These are phyloP conservation scores for Moesziomyces sp. DNA, from an alignment of 1,284 basidiomycete genomes.

Conservation along the genomic window DNA sequence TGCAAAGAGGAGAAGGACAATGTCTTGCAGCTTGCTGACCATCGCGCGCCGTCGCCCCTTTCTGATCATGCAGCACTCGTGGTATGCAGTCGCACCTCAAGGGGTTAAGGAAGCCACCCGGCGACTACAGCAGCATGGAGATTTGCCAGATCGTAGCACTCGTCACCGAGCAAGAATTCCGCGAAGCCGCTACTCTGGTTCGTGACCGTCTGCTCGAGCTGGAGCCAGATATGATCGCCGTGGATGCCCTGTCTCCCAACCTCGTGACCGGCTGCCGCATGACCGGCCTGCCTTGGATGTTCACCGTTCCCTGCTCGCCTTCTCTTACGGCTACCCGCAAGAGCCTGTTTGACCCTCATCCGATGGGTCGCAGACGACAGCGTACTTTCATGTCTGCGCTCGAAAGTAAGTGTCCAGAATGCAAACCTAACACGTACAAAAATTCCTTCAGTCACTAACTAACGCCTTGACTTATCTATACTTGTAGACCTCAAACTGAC, in stretches of 20 bases:
- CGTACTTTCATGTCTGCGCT: conserved; percentile 17
- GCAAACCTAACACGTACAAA: no score
- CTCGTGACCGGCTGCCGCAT: conserved; percentile 55
- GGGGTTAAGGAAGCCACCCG: conserved; percentile 26
- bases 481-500: conserved; percentile 24
- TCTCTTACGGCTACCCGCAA: conserved; percentile 32
- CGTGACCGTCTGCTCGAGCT: conserved; percentile 35
- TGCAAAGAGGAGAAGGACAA: background rate
- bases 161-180: conserved; percentile 23
- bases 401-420: conserved; percentile 10
- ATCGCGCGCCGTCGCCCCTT: background rate
- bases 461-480: background rate
- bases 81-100: conserved; percentile 31
- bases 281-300: conserved; percentile 47
- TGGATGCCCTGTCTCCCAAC: conserved; percentile 54
- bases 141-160: conserved; percentile 25
- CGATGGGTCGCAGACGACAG: conserved; percentile 42
- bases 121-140: conserved; percentile 35
- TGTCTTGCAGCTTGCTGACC: background rate
- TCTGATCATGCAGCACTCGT: conserved; percentile 9
- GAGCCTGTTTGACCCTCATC: conserved; percentile 40
- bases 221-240: conserved; percentile 53
- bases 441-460: background rate
- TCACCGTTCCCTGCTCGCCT: conserved; percentile 49
- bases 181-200: conserved; percentile 33